These are phyloP conservation scores for Scedosporium aurantiacum DNA, from an alignment of 2,329 filamentous ascomycete genomes.

Conservation along the genomic window DNA sequence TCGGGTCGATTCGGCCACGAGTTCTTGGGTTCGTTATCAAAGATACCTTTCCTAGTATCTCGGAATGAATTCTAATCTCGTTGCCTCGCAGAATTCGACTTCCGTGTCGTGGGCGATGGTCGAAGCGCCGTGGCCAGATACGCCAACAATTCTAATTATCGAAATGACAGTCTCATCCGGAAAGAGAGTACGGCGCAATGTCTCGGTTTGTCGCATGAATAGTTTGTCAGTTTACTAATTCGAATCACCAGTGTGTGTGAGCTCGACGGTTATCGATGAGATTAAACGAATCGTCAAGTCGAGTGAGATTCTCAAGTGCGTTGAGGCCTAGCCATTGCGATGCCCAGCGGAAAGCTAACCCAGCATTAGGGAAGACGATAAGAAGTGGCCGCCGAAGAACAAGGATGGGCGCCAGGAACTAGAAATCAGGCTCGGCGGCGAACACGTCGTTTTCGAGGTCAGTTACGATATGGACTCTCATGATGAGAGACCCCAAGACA, in stretches of 20 bases:
- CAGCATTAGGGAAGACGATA: conserved; percentile 77
- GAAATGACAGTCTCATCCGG: conserved; percentile 94
- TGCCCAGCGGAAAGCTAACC: background rate
- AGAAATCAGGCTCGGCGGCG: conserved; percentile 84
- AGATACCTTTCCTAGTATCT: background rate
- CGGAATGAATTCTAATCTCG: background rate
- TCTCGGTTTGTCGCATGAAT: background rate
- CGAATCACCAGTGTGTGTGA: conserved; percentile 71
- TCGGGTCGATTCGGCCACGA: conserved; percentile 96
- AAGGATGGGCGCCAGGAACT: conserved; percentile 96
- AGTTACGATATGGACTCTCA: conserved; percentile 13
- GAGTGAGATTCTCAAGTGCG: conserved; percentile 93
- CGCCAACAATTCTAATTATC: conserved; percentile 98
- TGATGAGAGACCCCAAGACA: background rate
- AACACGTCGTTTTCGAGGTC: conserved; percentile 97
- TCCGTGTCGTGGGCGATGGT: conserved; percentile 83
- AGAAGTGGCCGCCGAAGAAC: conserved; percentile 98
- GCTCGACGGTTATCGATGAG: conserved; percentile 77
- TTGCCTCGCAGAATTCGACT: conserved; percentile 70
- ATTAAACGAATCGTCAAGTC: conserved; percentile 96
- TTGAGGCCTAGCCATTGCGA: conserved; percentile 1
- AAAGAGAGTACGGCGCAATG: conserved; percentile 79
- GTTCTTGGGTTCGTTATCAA: conserved; percentile 62
- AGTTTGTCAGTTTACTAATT: background rate
- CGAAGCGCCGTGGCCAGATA: conserved; percentile 90